phyloP scores from a whole-genome alignment of 257 asterid genomes.

The Dorcoceras hygrometricum region DNA sequence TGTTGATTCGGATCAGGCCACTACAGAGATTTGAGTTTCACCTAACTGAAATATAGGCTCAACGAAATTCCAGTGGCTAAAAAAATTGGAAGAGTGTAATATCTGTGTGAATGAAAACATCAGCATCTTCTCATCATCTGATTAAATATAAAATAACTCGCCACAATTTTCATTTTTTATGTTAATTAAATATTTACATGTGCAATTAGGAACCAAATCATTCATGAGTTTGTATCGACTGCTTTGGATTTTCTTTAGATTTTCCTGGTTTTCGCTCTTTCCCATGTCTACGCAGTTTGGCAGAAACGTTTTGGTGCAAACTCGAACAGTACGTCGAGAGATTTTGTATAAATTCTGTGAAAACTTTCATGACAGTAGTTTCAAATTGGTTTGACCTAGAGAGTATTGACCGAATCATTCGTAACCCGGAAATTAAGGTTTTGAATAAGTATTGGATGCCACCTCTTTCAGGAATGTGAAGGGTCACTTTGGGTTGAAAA shows the following conservation, averaged over 20 bases:
- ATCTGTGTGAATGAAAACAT: neutral
- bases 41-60: neutral
- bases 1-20: neutral
- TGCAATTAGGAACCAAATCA: neutral
- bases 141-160: constrained; percentile 1
- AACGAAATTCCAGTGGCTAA: neutral
- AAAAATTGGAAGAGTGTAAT: no score
- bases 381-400: neutral
- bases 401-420: neutral
- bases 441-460: neutral
- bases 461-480: neutral
- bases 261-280: neutral
- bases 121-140: neutral
- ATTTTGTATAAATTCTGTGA: neutral
- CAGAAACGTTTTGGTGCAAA: neutral
- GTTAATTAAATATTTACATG: neutral
- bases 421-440: no score
- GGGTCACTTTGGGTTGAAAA: neutral
- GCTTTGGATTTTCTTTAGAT: neutral
- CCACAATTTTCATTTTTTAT: neutral
- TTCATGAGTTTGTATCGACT: neutral
- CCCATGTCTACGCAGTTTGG: neutral
- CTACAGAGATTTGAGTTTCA: neutral
- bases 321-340: neutral
- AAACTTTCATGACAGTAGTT: neutral